Evolutionary conservation across 257 asterid genomes (phyloP).

Genomic region (Sherardia arvensis): DNA sequence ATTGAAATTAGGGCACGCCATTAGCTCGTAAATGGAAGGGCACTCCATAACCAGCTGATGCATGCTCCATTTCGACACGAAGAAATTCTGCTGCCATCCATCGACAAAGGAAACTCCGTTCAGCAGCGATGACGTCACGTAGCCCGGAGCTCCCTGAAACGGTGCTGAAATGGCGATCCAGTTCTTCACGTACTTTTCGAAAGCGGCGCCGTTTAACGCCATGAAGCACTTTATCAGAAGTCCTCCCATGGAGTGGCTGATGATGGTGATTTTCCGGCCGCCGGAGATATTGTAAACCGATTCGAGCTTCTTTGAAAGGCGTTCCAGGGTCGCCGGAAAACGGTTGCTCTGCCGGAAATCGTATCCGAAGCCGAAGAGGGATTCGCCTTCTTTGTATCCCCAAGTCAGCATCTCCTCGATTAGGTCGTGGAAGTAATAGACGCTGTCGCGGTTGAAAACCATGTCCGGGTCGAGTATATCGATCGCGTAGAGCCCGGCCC

Average conservation of each 20-base stretch:
- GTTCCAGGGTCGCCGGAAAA: conserved; percentile 58
- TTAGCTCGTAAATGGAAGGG: conserved; percentile 83
- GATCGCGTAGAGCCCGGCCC: conserved; percentile 76
- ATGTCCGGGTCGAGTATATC: conserved; percentile 86
- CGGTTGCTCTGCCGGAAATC: conserved; percentile 99
- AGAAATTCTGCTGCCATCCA: conserved; percentile 91
- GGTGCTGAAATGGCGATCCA: conserved; percentile 98
- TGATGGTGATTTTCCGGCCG: conserved; percentile 73
- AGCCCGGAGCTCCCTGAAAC: conserved; percentile 95
- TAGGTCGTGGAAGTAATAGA: conserved; percentile 72
- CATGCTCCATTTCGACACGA: conserved; percentile 93
- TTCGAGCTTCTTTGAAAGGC: conserved; percentile 66
- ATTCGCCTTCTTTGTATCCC: conserved; percentile 94
- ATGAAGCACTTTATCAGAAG: conserved; percentile 84
- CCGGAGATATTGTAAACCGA: conserved; percentile 69
- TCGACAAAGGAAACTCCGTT: conserved; percentile 83
- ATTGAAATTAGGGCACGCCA: conserved; percentile 63
- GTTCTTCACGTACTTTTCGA: conserved; percentile 84
- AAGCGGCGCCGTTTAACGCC: conserved; percentile 62
- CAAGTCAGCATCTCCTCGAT: conserved; percentile 72
- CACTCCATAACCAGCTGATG: conserved; percentile 96
- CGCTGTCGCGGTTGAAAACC: conserved; percentile 57
- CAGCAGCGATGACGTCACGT: conserved; percentile 59
- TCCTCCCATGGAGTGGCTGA: conserved; percentile 97
- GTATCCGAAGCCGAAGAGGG: conserved; percentile 96